A percentile compares a stretch with the other conserved stretches of the same genome.
phyloP scores from a whole-genome alignment of 2,329 filamentous ascomycete species.

The Juglanconis juglandina region DNA sequence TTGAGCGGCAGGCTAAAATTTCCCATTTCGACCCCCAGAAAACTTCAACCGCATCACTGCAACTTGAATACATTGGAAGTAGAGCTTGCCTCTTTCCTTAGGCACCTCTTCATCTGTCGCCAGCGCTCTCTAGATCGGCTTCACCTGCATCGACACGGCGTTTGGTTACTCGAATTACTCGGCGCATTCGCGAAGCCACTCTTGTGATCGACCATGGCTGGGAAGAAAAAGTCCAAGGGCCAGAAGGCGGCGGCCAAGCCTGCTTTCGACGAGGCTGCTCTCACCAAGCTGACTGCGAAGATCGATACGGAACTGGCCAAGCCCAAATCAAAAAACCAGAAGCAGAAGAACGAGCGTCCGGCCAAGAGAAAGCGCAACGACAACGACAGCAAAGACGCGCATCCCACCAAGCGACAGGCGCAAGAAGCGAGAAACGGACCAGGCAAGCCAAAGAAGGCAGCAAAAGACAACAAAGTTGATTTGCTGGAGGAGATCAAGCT shows the following conservation, averaged over 20 bases:
- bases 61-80: not conserved
- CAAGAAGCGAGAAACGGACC: slow-evolving; percentile 26
- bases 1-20: slow-evolving; percentile 13
- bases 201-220: slow-evolving; percentile 20
- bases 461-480: slow-evolving; percentile 19
- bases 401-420: slow-evolving; percentile 28
- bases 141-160: not conserved
- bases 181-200: not conserved
- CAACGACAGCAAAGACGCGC: slow-evolving; percentile 27
- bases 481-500: slow-evolving; percentile 63
- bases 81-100: not conserved
- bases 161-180: not conserved
- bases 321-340: slow-evolving; percentile 28
- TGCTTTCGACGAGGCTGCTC: slow-evolving; percentile 47
- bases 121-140: not conserved
- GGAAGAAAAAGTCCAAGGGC: slow-evolving; percentile 36
- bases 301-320: slow-evolving; percentile 52
- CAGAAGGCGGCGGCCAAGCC: slow-evolving; percentile 24
- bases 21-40: slow-evolving; percentile 7
- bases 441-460: slow-evolving; percentile 22
- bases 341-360: slow-evolving; percentile 23
- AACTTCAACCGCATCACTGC: slow-evolving; percentile 6
- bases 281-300: slow-evolving; percentile 53
- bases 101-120: not conserved
- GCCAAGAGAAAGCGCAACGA: slow-evolving; percentile 37